Percentiles rank a stretch among this genome's conserved stretches.
These are phyloP conservation scores for Thamnidium elegans DNA, from an alignment of 192 early-diverging fungal genomes.

Conservation along the genomic window DNA sequence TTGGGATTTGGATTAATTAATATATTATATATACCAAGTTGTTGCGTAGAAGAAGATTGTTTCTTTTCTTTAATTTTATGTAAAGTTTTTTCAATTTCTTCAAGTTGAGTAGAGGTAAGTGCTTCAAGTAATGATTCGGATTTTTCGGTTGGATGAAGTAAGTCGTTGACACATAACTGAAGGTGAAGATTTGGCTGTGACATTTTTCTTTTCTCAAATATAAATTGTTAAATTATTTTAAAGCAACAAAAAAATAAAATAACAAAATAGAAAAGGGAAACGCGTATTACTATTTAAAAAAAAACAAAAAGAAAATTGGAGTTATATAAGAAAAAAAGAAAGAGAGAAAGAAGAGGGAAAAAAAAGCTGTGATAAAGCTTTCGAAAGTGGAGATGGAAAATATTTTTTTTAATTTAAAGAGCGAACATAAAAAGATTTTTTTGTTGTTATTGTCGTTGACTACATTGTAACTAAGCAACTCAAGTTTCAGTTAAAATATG, in stretches of 20 bases:
- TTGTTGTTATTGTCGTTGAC: too few relatives aligned
- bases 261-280: too few relatives aligned
- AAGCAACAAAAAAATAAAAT: too few relatives aligned
- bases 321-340: neutral
- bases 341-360: neutral
- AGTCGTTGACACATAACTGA: slow-evolving; percentile 23
- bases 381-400: too few relatives aligned
- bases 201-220: neutral
- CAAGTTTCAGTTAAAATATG: too few relatives aligned
- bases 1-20: neutral
- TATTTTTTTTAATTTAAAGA: too few relatives aligned
- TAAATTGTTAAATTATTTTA: neutral
- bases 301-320: neutral
- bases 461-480: too few relatives aligned
- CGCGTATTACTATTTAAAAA: neutral
- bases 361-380: neutral
- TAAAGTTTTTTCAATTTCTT: slow-evolving; percentile 24
- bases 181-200: slow-evolving; percentile 7
- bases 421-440: too few relatives aligned
- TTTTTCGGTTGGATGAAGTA: slow-evolving; percentile 22
- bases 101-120: slow-evolving; percentile 19
- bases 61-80: slow-evolving; percentile 26
- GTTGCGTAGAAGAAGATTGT: slow-evolving; percentile 13
- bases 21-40: neutral
- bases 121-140: slow-evolving; percentile 21